Base-by-base conservation (phyloP, 139 green algal genomes). In the Micractinium conductrix region DNA sequence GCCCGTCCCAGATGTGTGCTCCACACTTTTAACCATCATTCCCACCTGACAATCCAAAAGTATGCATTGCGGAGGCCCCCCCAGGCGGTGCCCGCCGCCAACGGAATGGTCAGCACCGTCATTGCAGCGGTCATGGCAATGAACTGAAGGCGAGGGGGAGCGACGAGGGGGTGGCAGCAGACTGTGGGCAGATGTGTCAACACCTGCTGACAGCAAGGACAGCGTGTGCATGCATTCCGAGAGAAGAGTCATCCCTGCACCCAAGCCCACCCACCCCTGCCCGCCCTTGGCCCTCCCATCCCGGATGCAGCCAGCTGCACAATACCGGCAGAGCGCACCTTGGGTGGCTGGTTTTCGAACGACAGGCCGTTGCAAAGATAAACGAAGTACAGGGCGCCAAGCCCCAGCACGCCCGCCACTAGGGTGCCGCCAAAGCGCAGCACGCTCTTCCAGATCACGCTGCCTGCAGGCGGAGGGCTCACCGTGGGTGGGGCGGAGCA, bases 361-460 rank as follows among this genome's bases (percentile, higher is more conserved):
- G 48, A 71, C 62, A 75, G 62, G 0, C 63, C 78, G 43, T 84
- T 84, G 78, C 62, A 74, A n/a, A 84, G 43, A 1, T 67, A 7
- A 1, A 63, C 22, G 63, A 84, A 84, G 63, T 84, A 84, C 9
- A 84, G 62, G 14, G 78, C 78, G 6, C 78, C 78, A 43, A 84
- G 62, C 21, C 78, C 78, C 78, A 84, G 63, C 35, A 84, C 21
- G 24, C 78, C 78, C 14, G 78, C 78, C 62, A 75, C 62, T n/a
- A 84, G 43, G 7, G 78, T 84, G 62, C 78, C 78, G 43, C 62
- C 62, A 74, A 84, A 75, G 43, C 78, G 62, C 78, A 84, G 43
- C 22, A 67, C 12, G 9, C 42, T 58, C 70, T 78, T 76, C 70
- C 70, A 76, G 40, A 76, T 76, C 33, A 76, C 70, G 8, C 40